Conservation (phyloP, 2,329 filamentous ascomycete species). For the Alternaria rosae region DNA sequence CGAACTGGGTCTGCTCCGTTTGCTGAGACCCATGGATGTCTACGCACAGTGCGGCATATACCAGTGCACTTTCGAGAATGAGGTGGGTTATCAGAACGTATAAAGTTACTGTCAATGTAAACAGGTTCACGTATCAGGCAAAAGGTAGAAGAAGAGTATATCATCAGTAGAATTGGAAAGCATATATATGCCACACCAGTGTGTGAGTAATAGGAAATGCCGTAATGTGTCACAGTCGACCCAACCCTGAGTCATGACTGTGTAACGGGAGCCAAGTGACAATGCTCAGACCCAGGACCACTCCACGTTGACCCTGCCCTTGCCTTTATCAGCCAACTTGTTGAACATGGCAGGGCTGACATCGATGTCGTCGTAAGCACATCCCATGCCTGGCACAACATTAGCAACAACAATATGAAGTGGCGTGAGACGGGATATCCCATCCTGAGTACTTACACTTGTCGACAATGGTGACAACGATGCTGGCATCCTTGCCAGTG, state of each 20-base stretch:
- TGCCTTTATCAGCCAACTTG: constrained; percentile 54
- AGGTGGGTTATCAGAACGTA: not conserved
- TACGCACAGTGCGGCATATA: not conserved
- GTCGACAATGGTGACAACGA: constrained; percentile 73
- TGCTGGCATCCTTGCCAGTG: constrained; percentile 56
- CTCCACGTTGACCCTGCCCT: constrained; percentile 57
- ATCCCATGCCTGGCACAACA: constrained; percentile 53
- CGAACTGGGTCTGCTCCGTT: no score
- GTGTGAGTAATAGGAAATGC: not conserved
- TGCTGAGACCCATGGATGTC: not conserved
- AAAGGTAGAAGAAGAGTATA: not conserved
- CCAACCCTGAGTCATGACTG: constrained; percentile 4
- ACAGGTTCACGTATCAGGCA: not conserved
- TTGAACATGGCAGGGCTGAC: constrained; percentile 59
- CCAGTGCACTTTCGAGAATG: not conserved
- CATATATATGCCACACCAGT: not conserved
- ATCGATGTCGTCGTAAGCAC: constrained; percentile 58
- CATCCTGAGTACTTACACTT: constrained; percentile 57
- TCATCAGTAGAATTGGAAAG: not conserved
- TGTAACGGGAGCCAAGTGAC: not conserved
- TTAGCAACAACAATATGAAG: constrained; percentile 20
- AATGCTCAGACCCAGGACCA: constrained; percentile 59
- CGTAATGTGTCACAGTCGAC: constrained; percentile 1
- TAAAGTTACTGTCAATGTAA: not conserved
- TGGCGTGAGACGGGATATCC: not conserved